Evolutionary conservation across 345 rosid species (phyloP).

Genomic region (Physaria fendleri): DNA sequence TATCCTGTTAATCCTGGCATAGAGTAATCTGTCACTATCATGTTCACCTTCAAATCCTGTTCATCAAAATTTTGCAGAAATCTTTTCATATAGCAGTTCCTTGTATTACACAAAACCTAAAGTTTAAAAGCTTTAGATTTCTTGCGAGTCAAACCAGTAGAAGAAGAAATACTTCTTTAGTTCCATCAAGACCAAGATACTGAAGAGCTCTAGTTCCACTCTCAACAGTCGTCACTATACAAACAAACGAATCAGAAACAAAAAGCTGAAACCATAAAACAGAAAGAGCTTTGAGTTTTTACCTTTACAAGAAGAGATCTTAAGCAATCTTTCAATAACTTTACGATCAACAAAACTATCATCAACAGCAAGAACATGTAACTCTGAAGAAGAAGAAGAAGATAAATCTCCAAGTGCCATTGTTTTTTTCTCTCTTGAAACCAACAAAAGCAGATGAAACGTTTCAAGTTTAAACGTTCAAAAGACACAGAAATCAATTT

Average conservation of each 20-base stretch:
- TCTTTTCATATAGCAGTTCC: no score
- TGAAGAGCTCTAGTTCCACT: constrained; percentile 71
- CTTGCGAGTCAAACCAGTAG: no score
- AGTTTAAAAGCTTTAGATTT: no score
- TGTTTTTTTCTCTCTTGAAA: background rate
- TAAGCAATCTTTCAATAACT: constrained; percentile 71
- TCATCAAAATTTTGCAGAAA: background rate
- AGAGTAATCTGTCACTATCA: constrained; percentile 72
- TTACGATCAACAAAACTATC: constrained; percentile 75
- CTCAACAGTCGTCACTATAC: constrained; percentile 70
- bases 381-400: constrained; percentile 39
- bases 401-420: constrained; percentile 31
- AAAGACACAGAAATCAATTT: constrained; percentile 2
- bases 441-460: background rate
- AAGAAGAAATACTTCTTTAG: no score
- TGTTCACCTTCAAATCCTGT: constrained; percentile 71
- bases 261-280: no score
- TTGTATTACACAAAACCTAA: no score
- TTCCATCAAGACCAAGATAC: constrained; percentile 67
- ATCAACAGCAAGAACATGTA: constrained; percentile 94
- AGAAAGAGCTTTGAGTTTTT: background rate
- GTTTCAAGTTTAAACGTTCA: constrained; percentile 9
- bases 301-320: constrained; percentile 82
- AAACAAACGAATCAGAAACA: background rate
- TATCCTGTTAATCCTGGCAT: constrained; percentile 85